Evolutionary conservation across 2,329 filamentous ascomycete genomes (phyloP).

Genomic region (Fusarium hostae): DNA sequence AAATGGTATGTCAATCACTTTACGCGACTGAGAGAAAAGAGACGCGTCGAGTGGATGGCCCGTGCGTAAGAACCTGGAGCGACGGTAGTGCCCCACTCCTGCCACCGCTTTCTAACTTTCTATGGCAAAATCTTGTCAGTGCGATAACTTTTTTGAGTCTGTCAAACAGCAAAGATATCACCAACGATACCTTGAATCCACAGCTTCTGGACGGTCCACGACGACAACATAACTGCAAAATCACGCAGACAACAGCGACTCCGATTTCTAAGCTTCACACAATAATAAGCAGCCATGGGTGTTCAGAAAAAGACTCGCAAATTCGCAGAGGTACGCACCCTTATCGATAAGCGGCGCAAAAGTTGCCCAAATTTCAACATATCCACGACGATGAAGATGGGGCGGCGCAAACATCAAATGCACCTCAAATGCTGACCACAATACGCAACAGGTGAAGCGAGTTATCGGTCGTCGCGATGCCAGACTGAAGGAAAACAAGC

Average conservation of each 20-base stretch:
- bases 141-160: conserved; percentile 43
- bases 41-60: conserved; percentile 50
- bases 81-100: conserved; percentile 18
- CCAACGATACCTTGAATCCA: conserved; percentile 7
- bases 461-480: conserved; percentile 85
- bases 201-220: not conserved
- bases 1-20: conserved; percentile 47
- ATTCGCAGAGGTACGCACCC: conserved; percentile 72
- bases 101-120: conserved; percentile 44
- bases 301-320: conserved; percentile 91
- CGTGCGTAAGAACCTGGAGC: conserved; percentile 39
- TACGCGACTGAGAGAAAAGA: conserved; percentile 48
- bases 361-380: conserved; percentile 22
- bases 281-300: conserved; percentile 70
- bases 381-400: not conserved
- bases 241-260: not conserved
- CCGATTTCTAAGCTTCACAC: not conserved
- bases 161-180: conserved; percentile 24
- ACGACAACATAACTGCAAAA: not conserved
- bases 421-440: conserved; percentile 20
- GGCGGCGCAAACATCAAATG: not conserved
- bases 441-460: conserved; percentile 71
- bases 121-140: conserved; percentile 44
- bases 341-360: conserved; percentile 48
- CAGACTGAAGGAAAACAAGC: conserved; percentile 82